phyloP scores from a whole-genome alignment of 2,329 filamentous ascomycete genomes.

The Tolypocladium ovalisporum region DNA sequence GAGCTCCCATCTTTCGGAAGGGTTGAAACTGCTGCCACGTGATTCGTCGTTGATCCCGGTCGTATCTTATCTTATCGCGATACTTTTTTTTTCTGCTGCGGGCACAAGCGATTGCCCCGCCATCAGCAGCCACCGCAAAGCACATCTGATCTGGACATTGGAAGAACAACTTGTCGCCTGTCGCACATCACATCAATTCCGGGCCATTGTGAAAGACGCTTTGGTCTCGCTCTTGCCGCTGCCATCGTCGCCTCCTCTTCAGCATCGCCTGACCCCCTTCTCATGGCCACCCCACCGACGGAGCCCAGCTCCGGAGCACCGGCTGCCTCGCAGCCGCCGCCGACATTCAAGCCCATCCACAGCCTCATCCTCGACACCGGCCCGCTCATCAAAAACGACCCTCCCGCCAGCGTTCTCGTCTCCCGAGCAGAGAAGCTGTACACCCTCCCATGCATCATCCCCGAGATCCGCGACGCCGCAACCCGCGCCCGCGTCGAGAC shows the following conservation, averaged over 20 bases:
- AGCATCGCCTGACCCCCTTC: neutral
- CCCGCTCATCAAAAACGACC: constrained; percentile 87
- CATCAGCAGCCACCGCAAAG: neutral
- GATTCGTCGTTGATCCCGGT: neutral
- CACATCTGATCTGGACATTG: neutral
- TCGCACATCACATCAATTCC: neutral
- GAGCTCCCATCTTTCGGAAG: neutral
- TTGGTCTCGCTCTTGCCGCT: neutral
- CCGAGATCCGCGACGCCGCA: constrained; percentile 78
- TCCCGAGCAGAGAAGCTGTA: constrained; percentile 65
- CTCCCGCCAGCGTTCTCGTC: constrained; percentile 71
- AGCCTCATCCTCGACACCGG: constrained; percentile 83
- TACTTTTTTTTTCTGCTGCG: neutral
- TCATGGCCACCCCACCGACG: neutral
- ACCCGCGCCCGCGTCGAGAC: constrained; percentile 76
- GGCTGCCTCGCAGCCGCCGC: constrained; percentile 3
- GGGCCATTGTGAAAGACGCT: neutral
- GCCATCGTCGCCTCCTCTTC: neutral
- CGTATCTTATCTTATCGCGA: constrained; percentile 1
- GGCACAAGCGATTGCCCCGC: neutral
- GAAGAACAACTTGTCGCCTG: neutral
- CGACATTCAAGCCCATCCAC: constrained; percentile 55
- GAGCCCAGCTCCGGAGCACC: constrained; percentile 5
- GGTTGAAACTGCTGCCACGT: neutral
- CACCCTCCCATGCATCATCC: constrained; percentile 75